These are phyloP conservation scores for Colletotrichum tabaci DNA, from an alignment of 2,329 filamentous ascomycete species.

Conservation along the genomic window DNA sequence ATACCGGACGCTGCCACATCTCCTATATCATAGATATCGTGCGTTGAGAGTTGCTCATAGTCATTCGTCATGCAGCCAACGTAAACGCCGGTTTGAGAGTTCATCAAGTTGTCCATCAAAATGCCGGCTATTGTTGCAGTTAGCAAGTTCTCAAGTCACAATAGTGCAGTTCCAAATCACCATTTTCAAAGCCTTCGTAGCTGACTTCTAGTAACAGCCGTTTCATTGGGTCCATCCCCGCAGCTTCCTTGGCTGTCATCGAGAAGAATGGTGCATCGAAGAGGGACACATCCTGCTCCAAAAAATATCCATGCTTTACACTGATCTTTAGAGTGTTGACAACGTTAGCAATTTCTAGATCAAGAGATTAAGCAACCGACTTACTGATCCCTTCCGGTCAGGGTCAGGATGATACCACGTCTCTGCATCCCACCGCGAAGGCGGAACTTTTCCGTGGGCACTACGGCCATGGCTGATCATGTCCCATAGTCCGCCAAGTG, in stretches of 20 bases:
- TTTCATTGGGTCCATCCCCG: slow-evolving; percentile 63
- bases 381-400: slow-evolving; percentile 43
- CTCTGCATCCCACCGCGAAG: slow-evolving; percentile 44
- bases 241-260: slow-evolving; percentile 64
- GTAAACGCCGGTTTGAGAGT: slow-evolving; percentile 65
- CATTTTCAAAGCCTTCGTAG: slow-evolving; percentile 54
- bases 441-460: slow-evolving; percentile 42
- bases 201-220: slow-evolving; percentile 53
- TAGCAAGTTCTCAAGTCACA: not conserved
- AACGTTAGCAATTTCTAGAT: not conserved
- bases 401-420: slow-evolving; percentile 43
- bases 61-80: slow-evolving; percentile 63
- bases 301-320: slow-evolving; percentile 54
- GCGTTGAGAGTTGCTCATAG: slow-evolving; percentile 61
- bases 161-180: slow-evolving; percentile 45
- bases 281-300: slow-evolving; percentile 61
- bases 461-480: slow-evolving; percentile 43
- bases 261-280: slow-evolving; percentile 69
- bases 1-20: slow-evolving; percentile 26
- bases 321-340: slow-evolving; percentile 25
- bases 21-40: slow-evolving; percentile 62
- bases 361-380: not conserved
- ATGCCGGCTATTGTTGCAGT: slow-evolving; percentile 59
- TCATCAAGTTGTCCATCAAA: slow-evolving; percentile 60
- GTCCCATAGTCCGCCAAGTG: slow-evolving; percentile 54